Percentiles rank a stretch among this genome's conserved stretches.
Evolutionary conservation across 805 yeast species (phyloP).

Genomic region (Yarrowia keelungensis): DNA sequence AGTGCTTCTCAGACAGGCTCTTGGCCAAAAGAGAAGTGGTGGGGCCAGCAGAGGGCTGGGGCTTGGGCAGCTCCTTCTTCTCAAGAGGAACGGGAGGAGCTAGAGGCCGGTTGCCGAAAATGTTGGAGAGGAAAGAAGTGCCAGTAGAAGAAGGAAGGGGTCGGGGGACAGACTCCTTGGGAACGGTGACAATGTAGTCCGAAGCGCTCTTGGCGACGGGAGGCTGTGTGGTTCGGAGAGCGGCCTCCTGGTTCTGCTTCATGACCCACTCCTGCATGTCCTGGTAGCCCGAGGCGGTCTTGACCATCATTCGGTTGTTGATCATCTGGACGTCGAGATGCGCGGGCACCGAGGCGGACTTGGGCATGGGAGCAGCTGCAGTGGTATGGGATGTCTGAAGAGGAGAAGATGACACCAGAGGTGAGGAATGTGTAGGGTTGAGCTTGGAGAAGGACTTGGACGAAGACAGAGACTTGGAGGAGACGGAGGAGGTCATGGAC

Average conservation of each 20-base stretch:
- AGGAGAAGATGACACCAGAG: conserved; percentile 27
- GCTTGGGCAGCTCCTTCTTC: conserved; percentile 7
- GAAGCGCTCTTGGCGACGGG: conserved; percentile 12
- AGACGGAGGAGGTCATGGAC: conserved; percentile 17
- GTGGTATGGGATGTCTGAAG: conserved; percentile 7
- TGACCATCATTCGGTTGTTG: conserved; percentile 46
- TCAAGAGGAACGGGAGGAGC: conserved; percentile 34
- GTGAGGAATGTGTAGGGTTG: conserved; percentile 27
- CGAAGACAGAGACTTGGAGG: conserved; percentile 29
- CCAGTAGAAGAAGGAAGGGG: background rate
- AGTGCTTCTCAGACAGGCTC: conserved; percentile 11
- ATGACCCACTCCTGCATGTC: conserved; percentile 49
- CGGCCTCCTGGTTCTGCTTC: conserved; percentile 39
- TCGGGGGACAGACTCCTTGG: conserved; percentile 23
- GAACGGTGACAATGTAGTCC: conserved; percentile 36
- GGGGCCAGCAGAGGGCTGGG: conserved; percentile 3
- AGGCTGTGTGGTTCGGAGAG: conserved; percentile 19
- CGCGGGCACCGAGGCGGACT: conserved; percentile 10
- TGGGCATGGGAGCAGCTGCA: background rate
- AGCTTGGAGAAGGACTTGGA: conserved; percentile 26
- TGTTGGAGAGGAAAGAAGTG: conserved; percentile 33
- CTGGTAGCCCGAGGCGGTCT: conserved; percentile 41
- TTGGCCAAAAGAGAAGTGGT: conserved; percentile 27
- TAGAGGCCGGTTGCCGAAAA: conserved; percentile 23
- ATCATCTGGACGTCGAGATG: conserved; percentile 44